Evolutionary conservation across 2,329 filamentous ascomycete genomes (phyloP).

Genomic region (Fusarium algeriense): DNA sequence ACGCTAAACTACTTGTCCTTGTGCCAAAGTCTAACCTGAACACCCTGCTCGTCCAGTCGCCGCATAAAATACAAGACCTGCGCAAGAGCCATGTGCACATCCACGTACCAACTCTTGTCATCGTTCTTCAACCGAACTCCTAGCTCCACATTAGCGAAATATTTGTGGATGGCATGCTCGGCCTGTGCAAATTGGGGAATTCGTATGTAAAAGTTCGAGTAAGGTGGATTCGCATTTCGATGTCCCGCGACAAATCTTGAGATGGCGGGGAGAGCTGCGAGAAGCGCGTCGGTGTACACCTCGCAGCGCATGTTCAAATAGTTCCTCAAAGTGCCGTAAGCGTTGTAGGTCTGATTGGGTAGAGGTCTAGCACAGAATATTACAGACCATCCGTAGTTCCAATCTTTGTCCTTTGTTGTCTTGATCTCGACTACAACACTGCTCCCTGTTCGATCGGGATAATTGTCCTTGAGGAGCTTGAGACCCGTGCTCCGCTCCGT

Average conservation of each 20-base stretch:
- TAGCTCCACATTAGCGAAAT: background rate
- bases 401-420: background rate
- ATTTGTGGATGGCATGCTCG: fast-evolving
- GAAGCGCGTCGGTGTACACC: background rate
- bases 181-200: no score
- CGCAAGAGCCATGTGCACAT: background rate
- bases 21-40: background rate
- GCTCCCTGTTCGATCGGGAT: no score
- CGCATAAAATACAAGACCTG: background rate
- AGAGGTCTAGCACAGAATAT: background rate
- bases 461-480: background rate
- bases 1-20: no score
- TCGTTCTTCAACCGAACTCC: fast-evolving
- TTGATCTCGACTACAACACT: no score
- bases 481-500: background rate
- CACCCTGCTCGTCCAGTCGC: background rate
- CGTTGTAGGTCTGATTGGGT: no score
- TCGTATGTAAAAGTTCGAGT: background rate
- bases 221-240: background rate
- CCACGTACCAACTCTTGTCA: fast-evolving
- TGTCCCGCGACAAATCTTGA: background rate
- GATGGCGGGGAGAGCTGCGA: background rate
- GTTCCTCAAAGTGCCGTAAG: no score
- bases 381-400: background rate
- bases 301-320: no score